Conservation (phyloP, 2,329 filamentous ascomycete genomes). For the Cladosporium sp. region DNA sequence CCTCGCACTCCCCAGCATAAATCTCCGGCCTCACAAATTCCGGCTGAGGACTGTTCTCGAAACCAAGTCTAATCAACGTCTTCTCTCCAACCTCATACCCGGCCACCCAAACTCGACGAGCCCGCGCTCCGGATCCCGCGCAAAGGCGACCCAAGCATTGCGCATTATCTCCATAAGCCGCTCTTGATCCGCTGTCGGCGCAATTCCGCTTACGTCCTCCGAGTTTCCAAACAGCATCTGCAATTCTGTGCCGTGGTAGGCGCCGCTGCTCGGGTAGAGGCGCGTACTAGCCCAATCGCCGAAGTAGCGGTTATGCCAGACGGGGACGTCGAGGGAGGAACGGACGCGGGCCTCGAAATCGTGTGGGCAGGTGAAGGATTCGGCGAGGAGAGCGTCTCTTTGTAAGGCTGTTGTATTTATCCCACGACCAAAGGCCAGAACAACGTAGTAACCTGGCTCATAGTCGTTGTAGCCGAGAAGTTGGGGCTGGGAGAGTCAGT, state of each 20-base stretch:
- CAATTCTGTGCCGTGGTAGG: constrained; percentile 43
- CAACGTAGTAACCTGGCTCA: constrained; percentile 47
- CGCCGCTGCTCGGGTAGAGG: constrained; percentile 43
- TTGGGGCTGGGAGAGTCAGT: constrained; percentile 30
- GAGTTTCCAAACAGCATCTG: constrained; percentile 28
- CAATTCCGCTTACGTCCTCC: constrained; percentile 25
- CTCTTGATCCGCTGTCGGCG: constrained; percentile 10
- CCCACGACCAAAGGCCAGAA: constrained; percentile 37
- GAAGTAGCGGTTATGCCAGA: constrained; percentile 47
- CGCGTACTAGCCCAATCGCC: constrained; percentile 49
- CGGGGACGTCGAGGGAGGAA: constrained; percentile 31
- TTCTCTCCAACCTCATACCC: constrained; percentile 20
- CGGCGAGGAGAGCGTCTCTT: constrained; percentile 17
- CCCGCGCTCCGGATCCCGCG: constrained; percentile 26
- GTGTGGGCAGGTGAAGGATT: constrained; percentile 37
- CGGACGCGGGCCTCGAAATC: constrained; percentile 37
- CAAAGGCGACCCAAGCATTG: constrained; percentile 31
- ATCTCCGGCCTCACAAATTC: constrained; percentile 23
- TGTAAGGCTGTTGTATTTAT: constrained; percentile 38
- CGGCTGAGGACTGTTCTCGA: constrained; percentile 22
- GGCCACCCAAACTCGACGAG: constrained; percentile 36
- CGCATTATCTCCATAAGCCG: constrained; percentile 21
- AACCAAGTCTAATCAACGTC: constrained; percentile 27
- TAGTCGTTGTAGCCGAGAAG: constrained; percentile 44
- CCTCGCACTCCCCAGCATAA: not conserved